Evolutionary conservation across 768 basidiomycete species (phyloP), one percentile per base, ranked within the genome.

Genomic region (Mrakia blollopis): DNA sequence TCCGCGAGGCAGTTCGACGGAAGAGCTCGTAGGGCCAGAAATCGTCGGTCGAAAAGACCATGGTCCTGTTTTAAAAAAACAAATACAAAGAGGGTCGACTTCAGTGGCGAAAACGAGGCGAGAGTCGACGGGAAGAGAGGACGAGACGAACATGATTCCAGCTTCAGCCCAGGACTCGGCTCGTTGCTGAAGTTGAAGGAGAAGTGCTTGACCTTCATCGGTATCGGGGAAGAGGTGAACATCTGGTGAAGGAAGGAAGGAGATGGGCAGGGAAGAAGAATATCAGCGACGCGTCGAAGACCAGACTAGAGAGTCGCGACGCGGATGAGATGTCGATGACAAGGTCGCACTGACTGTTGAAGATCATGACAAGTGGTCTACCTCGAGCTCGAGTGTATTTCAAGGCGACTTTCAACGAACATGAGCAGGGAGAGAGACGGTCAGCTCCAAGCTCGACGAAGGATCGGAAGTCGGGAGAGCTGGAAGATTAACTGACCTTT

Each of bases 131-230:
- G 41, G 68, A 68, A 35, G 21, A 14, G 23, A 28, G 41, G n/a
- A 23, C 23, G n/a, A 50, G 23, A 74, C 50, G 30, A 37, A 21
- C 73, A 60, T 71, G 57, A 76, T 41, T 50, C 32, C 39, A 63
- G 14, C 90, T 89, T 91, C 90, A 8, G 91, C 89, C 92, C 94
- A 95, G 9, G 89, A 84, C 82, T 94, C 93, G 8, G 92, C 93
- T 74, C 89, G 87, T 81, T 92, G 92, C 81, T 94, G 94, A 25
- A 94, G 86, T 80, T 93, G 92, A 74, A 94, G 84, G n/a, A 97
- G 85, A 85, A 94, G 88, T 60, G 90, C 88, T 79, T 87, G 86
- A 0, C 93, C 92, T 37, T 88, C 89, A 14, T 91, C 91, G 79
- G 92, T 88, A 79, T 93, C 91, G 14, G 83, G 83, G 73, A 83